Evolutionary conservation across 352 stramenopile species (phyloP).

Genomic region (Pythium coloratum): DNA sequence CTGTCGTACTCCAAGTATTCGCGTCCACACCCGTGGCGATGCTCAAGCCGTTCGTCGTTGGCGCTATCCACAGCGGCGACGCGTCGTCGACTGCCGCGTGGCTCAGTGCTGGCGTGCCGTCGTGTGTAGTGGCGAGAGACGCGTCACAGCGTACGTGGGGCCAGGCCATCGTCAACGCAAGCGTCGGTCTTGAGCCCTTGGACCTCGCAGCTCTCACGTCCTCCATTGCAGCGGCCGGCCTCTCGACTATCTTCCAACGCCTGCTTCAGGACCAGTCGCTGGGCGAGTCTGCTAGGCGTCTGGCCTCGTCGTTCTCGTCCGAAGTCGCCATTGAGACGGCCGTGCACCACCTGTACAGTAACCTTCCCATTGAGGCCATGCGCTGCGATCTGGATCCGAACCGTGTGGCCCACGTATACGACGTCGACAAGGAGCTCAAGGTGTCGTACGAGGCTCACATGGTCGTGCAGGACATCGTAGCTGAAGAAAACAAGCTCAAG

Average conservation of each 20-base stretch:
- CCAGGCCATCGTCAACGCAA: no score
- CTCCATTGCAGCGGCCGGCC: no score
- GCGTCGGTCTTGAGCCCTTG: not conserved
- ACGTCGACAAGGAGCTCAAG: slow-evolving; percentile 55
- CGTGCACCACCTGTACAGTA: slow-evolving; percentile 57
- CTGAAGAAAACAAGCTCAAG: slow-evolving; percentile 11
- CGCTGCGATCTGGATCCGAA: slow-evolving; percentile 59
- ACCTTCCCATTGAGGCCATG: slow-evolving; percentile 61
- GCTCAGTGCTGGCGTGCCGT: no score
- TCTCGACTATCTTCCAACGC: not conserved
- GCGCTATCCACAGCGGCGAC: no score
- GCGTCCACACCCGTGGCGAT: no score
- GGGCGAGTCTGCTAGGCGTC: no score
- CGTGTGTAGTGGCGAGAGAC: no score
- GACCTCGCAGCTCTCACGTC: not conserved
- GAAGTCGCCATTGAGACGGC: slow-evolving; percentile 2
- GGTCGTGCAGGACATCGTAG: slow-evolving; percentile 45
- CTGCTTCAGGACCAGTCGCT: not conserved
- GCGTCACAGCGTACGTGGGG: no score
- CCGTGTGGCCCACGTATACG: slow-evolving; percentile 62
- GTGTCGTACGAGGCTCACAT: slow-evolving; percentile 67
- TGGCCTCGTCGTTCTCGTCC: no score
- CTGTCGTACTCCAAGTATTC: no score
- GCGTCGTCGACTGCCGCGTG: no score
- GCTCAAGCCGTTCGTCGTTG: no score